Base-by-base conservation (phyloP, 371 early-diverging fungal genomes). In the Circinella umbellata region DNA sequence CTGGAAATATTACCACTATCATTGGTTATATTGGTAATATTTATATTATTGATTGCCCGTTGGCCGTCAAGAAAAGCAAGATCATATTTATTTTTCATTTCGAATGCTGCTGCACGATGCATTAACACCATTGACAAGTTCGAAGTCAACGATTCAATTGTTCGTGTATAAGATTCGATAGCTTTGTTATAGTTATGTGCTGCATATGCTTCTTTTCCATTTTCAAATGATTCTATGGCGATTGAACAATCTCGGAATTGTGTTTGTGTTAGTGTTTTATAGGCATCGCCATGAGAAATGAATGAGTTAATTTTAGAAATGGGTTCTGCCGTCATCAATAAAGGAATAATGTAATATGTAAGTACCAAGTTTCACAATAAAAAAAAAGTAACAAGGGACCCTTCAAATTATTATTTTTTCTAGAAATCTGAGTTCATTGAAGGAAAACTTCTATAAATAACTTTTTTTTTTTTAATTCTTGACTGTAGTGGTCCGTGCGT, bases 21-120 rank as follows among this genome's bases (percentile, higher is more conserved):
- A 42, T 42, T 42, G 42, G 42, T 3, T 9, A 42, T 42, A 27
- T 27, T 27, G 27, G 27, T 27, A 27, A 27, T 27, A 27, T 27
- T 27, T 27, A 27, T 27, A 11, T 42, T 42, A 51, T 57, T 7
- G 34, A 34, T 57, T 57, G 20, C 57, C 27, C 57, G 57, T 13
- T 10, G 11, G 4, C 57, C 35, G 57, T 57, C 57, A 11, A 27
- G 7, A 9, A 34, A 10, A 10, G 35, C 57, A 57, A 7, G 9
- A 5, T 57, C 57, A 27, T 57, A 57, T 9, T 57, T 34, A 5
- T 57, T 5, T 34, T 57, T 5, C 18, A 18, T 57, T 57, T 57
- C 57, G 9, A 27, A 57, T 18, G 57, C n/a, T 34, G 57, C 57
- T 10, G 57, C 57, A 27, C 57, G 57, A 57, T 57, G 57, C n/a